Conservation (phyloP, 768 basidiomycete species). For the Macrolepiota dolichaula region DNA sequence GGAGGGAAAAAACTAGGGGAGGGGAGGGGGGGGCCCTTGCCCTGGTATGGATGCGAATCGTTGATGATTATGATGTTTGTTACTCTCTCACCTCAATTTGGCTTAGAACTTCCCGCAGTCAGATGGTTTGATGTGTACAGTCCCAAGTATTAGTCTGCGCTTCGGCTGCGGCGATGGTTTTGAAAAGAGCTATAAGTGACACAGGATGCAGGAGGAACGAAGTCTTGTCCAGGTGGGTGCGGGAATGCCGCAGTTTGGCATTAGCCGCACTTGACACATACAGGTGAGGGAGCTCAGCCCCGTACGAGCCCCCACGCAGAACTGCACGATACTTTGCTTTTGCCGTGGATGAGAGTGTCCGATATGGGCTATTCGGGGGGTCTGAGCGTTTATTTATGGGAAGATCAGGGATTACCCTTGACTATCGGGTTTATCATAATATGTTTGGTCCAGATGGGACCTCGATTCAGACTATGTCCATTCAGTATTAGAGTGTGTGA, state of each 20-base stretch:
- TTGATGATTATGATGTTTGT: too few relatives aligned
- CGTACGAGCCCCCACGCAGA: not conserved
- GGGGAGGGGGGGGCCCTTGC: too few relatives aligned
- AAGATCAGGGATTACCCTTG: not conserved
- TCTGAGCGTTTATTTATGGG: not conserved
- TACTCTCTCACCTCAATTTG: not conserved
- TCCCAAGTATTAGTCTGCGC: too few relatives aligned
- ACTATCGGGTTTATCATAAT: constrained; percentile 2
- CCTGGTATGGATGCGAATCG: too few relatives aligned
- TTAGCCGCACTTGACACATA: not conserved
- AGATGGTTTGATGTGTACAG: too few relatives aligned
- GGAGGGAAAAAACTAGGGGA: too few relatives aligned
- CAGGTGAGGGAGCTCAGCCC: not conserved
- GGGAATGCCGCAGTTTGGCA: not conserved
- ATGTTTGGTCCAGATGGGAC: not conserved
- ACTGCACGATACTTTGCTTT: not conserved
- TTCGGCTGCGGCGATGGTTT: not conserved
- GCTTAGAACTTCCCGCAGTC: not conserved
- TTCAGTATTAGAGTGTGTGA: not conserved
- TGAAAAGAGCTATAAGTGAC: not conserved
- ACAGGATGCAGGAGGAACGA: not conserved
- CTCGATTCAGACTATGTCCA: not conserved
- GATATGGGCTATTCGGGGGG: not conserved
- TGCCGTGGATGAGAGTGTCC: not conserved
- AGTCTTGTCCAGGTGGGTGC: not conserved